These are phyloP conservation scores for Juncus inflexus DNA, from an alignment of 176 grass and related monocot genomes.

Conservation along the genomic window DNA sequence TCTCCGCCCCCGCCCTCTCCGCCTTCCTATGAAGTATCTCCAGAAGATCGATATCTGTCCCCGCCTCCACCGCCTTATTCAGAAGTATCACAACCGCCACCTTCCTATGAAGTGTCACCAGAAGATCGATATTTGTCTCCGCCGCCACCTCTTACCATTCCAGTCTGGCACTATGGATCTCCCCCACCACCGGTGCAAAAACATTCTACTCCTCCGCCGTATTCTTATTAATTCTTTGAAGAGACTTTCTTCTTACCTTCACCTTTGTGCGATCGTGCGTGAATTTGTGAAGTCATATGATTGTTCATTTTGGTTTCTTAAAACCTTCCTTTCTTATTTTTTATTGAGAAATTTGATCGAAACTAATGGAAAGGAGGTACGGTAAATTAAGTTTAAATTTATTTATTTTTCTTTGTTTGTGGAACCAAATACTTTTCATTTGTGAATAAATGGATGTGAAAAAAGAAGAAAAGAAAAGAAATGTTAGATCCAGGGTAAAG, in stretches of 20 bases:
- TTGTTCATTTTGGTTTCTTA: slow-evolving; percentile 13
- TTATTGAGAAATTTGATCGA: neutral
- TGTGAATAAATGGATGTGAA: slow-evolving; percentile 36
- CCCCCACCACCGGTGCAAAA: slow-evolving; percentile 42
- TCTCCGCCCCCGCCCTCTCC: slow-evolving; percentile 18
- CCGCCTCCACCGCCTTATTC: slow-evolving; percentile 24
- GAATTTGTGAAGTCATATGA: neutral
- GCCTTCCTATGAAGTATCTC: slow-evolving; percentile 40
- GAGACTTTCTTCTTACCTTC: slow-evolving; percentile 1
- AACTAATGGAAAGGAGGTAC: neutral
- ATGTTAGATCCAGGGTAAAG: slow-evolving; percentile 21
- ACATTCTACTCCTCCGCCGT: slow-evolving; percentile 14
- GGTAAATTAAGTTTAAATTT: slow-evolving; percentile 17
- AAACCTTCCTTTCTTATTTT: slow-evolving; percentile 14
- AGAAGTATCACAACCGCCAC: neutral
- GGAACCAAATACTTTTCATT: slow-evolving; percentile 19
- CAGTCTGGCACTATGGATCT: slow-evolving; percentile 47
- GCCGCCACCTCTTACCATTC: slow-evolving; percentile 30
- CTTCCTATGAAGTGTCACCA: slow-evolving; percentile 24
- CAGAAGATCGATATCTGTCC: slow-evolving; percentile 31
- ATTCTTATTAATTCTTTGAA: slow-evolving; percentile 35
- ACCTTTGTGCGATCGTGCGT: slow-evolving; percentile 13
- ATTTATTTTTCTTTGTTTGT: slow-evolving; percentile 23
- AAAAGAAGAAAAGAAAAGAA: slow-evolving; percentile 10
- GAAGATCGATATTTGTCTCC: slow-evolving; percentile 5